Base-by-base conservation (phyloP, 1,284 basidiomycete genomes). In the Papiliotrema laurentii region DNA sequence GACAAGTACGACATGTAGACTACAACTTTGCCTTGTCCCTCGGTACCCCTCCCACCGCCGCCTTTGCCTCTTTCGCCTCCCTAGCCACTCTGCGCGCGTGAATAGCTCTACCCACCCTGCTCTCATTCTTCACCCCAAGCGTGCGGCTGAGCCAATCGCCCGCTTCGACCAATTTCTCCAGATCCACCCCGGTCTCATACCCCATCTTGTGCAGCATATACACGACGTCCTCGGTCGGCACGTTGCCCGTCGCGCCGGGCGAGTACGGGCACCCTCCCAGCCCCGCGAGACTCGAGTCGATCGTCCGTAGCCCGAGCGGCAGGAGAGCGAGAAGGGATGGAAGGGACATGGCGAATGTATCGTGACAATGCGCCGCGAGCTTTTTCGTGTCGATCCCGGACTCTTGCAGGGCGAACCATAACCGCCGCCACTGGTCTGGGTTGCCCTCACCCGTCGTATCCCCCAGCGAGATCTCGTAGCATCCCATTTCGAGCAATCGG, bases 261-360 rank as follows among this genome's bases (percentile, higher is more conserved):
- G 90, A 91, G 73, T 92, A 97, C 1, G 93, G 92, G 64, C 93
- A 97, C 13, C 92, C 91, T 2, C 93, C 93, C 0, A 97, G 80
- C 0, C 92, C 91, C 4, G 84, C 89, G 5, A 96, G 82, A 2
- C 87, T 85, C 4, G 75, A 64, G 55, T 79, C 77, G 21, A 78
- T 70, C 2, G 75, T 75, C 3, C 60, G 49, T 3, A 93, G 75
- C 9, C 78, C 77, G 19, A 71, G 60, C 4, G 65, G 62, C 2
- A 77, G 68, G 16, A 76, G 63, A 28, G 76, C 62, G 5, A 79
- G 59, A 9, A 80, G 72, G 25, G 77, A 78, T 0, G 78, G 69
- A 0, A 79, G 59, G 2, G 83, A 90, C 34, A 86, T 87, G 2
- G 90, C 89, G 67, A 85, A 93, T 0, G 91, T 96, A 66, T 97